Conservation (phyloP, 176 grass and related monocot species). For the Dactylis glomerata region DNA sequence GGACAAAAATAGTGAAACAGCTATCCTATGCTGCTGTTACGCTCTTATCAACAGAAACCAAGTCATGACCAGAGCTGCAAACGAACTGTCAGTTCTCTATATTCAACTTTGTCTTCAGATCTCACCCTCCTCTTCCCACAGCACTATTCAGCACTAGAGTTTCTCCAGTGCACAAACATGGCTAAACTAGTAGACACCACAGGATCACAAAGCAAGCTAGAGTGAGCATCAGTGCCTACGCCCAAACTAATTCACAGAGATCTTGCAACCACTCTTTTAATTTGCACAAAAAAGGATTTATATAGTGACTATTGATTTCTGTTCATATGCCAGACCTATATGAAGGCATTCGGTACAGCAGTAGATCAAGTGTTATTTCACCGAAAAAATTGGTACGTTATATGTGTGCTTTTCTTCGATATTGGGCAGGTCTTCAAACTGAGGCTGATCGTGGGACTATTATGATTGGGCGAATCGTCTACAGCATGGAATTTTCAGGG, state of each 20-base stretch:
- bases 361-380: not conserved
- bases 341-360: not conserved
- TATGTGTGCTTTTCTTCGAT: too few relatives aligned
- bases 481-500: too few relatives aligned
- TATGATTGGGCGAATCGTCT: too few relatives aligned
- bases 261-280: not conserved
- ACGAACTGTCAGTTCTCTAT: not conserved
- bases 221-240: not conserved
- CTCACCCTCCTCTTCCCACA: not conserved
- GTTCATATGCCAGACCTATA: slow-evolving; percentile 10
- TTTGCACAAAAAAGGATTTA: not conserved
- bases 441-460: too few relatives aligned
- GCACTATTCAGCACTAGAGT: not conserved
- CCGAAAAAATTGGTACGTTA: too few relatives aligned
- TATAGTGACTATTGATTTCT: not conserved
- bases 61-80: not conserved
- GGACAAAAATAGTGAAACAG: not conserved
- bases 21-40: not conserved
- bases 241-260: not conserved
- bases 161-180: not conserved
- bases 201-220: not conserved
- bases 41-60: not conserved
- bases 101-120: not conserved
- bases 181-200: not conserved
- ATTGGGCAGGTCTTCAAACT: too few relatives aligned